Percentiles rank a stretch among this genome's conserved stretches.
phyloP scores from a whole-genome alignment of 768 basidiomycete species.

The Lepiota subincarnata region DNA sequence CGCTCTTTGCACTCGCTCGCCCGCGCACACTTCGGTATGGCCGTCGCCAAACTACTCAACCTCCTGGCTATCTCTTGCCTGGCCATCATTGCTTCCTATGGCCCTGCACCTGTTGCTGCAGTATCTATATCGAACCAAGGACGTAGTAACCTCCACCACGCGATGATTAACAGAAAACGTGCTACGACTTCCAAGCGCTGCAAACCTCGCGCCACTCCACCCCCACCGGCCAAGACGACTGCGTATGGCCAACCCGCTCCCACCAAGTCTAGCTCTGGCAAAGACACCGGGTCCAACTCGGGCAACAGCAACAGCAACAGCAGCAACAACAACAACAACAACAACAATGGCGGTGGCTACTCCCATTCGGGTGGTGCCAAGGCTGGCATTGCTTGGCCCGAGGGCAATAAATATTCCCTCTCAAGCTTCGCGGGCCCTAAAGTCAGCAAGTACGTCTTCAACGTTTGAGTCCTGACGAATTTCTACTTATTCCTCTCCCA shows the following conservation, averaged over 20 bases:
- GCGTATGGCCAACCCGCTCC: not conserved
- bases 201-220: conserved; percentile 44
- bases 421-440: conserved; percentile 43
- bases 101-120: conserved; percentile 45
- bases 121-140: conserved; percentile 40
- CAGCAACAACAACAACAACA: conserved; percentile 16
- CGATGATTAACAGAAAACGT: conserved; percentile 48
- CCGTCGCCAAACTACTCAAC: conserved; percentile 53
- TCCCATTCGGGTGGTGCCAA: conserved; percentile 31
- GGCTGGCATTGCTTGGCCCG: conserved; percentile 66
- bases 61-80: conserved; percentile 57
- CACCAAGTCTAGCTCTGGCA: conserved; percentile 13
- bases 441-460: conserved; percentile 36
- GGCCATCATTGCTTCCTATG: conserved; percentile 49
- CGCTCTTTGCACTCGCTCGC: conserved; percentile 20
- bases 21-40: conserved; percentile 19
- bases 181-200: conserved; percentile 45
- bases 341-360: conserved; percentile 5
- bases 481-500: conserved; percentile 14
- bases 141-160: conserved; percentile 44
- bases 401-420: conserved; percentile 47
- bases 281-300: not conserved
- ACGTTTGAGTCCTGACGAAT: not conserved
- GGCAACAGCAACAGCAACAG: conserved; percentile 14
- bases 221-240: conserved; percentile 17